Evolutionary conservation across 345 rosid genomes (phyloP).

Genomic region (Draba incana): DNA sequence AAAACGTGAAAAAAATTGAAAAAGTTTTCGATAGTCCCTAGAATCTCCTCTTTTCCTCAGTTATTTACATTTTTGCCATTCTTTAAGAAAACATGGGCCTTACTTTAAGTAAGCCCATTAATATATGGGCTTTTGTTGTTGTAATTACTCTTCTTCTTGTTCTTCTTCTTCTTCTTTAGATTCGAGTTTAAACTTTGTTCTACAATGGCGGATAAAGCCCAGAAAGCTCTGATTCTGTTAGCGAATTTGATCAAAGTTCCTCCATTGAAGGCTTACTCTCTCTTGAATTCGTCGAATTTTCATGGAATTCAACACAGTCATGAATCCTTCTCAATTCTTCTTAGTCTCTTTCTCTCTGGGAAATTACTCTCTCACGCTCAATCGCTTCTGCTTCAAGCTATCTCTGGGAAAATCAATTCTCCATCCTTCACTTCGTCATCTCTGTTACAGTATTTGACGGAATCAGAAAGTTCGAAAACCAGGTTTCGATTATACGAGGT

Average conservation of each 20-base stretch:
- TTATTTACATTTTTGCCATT: constrained; percentile 18
- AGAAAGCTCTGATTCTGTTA: constrained; percentile 39
- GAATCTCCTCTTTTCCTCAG: background rate
- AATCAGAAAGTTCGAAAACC: constrained; percentile 30
- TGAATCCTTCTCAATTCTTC: constrained; percentile 52
- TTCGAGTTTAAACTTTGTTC: background rate
- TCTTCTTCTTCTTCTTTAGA: background rate
- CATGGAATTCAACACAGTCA: constrained; percentile 53
- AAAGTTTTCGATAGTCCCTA: background rate
- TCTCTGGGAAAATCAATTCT: constrained; percentile 55
- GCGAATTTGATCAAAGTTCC: constrained; percentile 58
- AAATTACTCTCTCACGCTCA: constrained; percentile 51
- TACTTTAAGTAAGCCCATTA: background rate
- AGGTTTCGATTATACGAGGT: constrained; percentile 50
- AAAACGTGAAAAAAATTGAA: constrained; percentile 5
- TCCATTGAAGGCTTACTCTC: constrained; percentile 51
- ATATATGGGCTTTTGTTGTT: background rate
- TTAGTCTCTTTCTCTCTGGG: constrained; percentile 50
- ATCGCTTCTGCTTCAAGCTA: constrained; percentile 50
- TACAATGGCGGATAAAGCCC: constrained; percentile 37
- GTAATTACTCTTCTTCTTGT: background rate
- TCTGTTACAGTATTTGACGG: constrained; percentile 48
- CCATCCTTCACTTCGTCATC: constrained; percentile 51
- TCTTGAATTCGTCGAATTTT: constrained; percentile 47
- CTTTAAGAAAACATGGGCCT: background rate